Evolutionary conservation across 768 basidiomycete species (phyloP).

Genomic region (Lanmaoa rubissima): DNA sequence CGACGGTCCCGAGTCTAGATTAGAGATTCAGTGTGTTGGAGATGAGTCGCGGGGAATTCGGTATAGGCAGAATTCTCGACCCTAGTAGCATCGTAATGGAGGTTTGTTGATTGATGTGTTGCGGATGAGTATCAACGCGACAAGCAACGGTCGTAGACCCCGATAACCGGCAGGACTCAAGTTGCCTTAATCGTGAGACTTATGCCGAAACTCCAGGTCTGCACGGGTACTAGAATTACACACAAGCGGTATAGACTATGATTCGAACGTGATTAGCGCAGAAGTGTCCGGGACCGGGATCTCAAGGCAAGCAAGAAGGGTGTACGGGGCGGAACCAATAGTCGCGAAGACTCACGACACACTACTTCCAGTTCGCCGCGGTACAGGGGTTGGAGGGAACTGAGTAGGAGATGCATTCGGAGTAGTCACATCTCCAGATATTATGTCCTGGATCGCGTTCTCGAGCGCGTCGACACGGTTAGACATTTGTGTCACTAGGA

Average conservation of each 20-base stretch:
- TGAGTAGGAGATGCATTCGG: constrained; percentile 60
- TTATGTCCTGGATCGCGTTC: constrained; percentile 88
- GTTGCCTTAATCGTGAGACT: background rate
- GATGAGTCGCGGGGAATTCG: constrained; percentile 1
- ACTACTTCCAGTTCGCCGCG: constrained; percentile 45
- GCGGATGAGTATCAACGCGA: background rate
- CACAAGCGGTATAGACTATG: constrained; percentile 6
- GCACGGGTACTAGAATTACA: constrained; percentile 12
- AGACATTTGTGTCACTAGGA: constrained; percentile 89
- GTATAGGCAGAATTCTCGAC: constrained; percentile 4
- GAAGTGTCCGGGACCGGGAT: constrained; percentile 9
- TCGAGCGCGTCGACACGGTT: constrained; percentile 87
- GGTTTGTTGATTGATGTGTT: background rate
- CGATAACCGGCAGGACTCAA: background rate
- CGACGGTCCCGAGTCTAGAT: constrained; percentile 29
- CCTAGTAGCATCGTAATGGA: constrained; percentile 13
- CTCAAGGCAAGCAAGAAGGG: constrained; percentile 16
- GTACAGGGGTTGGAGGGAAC: constrained; percentile 28
- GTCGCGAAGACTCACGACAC: constrained; percentile 14
- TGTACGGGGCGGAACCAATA: constrained; percentile 10
- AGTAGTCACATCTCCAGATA: constrained; percentile 62
- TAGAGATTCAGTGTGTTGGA: constrained; percentile 8
- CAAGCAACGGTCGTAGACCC: background rate
- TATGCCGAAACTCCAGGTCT: background rate
- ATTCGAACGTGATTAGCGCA: constrained; percentile 18